phyloP scores from a whole-genome alignment of 2,329 filamentous ascomycete species.

The Coniella lustricola region DNA sequence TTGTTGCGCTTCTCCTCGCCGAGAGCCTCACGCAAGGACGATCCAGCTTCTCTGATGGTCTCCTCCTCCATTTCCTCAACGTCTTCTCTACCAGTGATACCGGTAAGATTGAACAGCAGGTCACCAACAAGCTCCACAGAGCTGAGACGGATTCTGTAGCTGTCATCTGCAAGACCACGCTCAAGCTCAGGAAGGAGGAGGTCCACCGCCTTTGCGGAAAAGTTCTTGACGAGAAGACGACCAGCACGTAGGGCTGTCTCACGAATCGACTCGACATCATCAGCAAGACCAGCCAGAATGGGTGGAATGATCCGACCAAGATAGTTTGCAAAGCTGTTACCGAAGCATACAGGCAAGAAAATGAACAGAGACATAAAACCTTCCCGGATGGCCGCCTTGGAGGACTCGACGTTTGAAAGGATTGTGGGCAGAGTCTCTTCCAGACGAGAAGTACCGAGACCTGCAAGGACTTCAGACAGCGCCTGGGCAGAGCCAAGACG shows the following conservation, averaged over 20 bases:
- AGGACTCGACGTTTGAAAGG: conserved; percentile 88
- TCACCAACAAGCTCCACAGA: conserved; percentile 97
- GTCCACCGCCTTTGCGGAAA: conserved; percentile 90
- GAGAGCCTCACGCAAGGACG: conserved; percentile 87
- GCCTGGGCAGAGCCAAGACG: conserved; percentile 93
- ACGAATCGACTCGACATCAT: conserved; percentile 92
- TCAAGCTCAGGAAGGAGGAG: conserved; percentile 90
- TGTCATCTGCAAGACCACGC: conserved; percentile 93
- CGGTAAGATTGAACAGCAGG: conserved; percentile 93
- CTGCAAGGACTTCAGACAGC: conserved; percentile 90
- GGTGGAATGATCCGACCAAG: conserved; percentile 92
- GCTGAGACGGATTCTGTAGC: conserved; percentile 93
- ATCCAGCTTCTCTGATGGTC: conserved; percentile 73
- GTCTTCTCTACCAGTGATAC: conserved; percentile 73
- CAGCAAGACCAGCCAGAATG: conserved; percentile 87
- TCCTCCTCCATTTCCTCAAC: conserved; percentile 76
- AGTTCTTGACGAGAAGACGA: conserved; percentile 94
- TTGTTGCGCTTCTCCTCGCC: conserved; percentile 96
- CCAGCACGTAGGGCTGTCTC: conserved; percentile 94
- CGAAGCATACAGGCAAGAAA: conserved; percentile 97
- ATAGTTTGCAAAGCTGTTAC: conserved; percentile 96
- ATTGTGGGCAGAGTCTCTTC: conserved; percentile 97
- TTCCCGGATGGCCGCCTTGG: conserved; percentile 84
- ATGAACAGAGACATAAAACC: conserved; percentile 99
- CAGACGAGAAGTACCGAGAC: conserved; percentile 81